A percentile compares a stretch with the other conserved stretches of the same genome.
These are phyloP conservation scores for Taiwanofungus camphoratus DNA, from an alignment of 1,284 basidiomycete genomes.

Conservation along the genomic window DNA sequence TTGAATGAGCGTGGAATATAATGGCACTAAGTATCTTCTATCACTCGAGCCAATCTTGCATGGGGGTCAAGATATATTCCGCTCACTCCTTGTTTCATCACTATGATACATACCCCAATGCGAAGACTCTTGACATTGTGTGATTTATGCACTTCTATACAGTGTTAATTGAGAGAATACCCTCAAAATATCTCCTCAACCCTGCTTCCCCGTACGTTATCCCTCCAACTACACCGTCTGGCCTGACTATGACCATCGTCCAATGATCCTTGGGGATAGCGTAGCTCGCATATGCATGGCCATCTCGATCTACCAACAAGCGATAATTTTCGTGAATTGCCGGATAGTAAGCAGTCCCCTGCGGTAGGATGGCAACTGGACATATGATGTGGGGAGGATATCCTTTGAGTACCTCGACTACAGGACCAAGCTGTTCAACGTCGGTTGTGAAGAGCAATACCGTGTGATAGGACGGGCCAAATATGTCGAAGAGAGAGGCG, in stretches of 20 bases:
- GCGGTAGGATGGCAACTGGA: neutral
- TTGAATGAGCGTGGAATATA: no score
- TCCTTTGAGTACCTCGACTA: neutral
- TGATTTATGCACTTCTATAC: no score
- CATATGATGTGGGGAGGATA: neutral
- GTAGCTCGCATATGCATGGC: slow-evolving; percentile 21
- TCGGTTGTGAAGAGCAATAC: slow-evolving; percentile 21
- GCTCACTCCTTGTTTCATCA: no score
- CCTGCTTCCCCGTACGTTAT: slow-evolving; percentile 26
- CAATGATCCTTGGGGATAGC: slow-evolving; percentile 9
- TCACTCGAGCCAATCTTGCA: no score
- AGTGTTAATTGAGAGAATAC: no score
- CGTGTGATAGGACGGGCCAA: slow-evolving; percentile 21
- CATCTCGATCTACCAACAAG: slow-evolving; percentile 11
- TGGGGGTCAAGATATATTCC: no score
- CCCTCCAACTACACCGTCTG: slow-evolving; percentile 34
- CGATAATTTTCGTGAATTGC: neutral
- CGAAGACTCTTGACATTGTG: no score
- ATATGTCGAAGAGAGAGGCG: slow-evolving; percentile 23
- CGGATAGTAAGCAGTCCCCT: neutral
- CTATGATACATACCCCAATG: no score
- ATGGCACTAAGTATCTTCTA: no score
- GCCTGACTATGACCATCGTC: slow-evolving; percentile 26
- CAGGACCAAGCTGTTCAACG: neutral
- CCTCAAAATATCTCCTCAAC: slow-evolving; percentile 24